These are phyloP conservation scores for Ochromonas danica DNA, from an alignment of 108 stramenopile species.

Conservation along the genomic window DNA sequence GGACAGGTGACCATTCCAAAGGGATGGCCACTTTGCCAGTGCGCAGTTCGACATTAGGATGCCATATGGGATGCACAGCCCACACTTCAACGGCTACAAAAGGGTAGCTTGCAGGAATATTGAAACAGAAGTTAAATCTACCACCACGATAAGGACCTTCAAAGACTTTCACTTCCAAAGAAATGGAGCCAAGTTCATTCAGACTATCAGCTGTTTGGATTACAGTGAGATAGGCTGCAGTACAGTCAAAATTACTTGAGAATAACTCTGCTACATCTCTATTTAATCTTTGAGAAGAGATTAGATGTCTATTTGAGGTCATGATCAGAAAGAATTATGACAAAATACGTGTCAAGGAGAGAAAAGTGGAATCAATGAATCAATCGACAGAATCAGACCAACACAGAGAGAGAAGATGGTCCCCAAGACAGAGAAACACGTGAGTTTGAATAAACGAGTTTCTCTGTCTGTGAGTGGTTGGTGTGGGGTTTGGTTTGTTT, in stretches of 20 bases:
- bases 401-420: too few species aligned
- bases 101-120: constrained; percentile 24
- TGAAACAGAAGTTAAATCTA: background rate
- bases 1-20: constrained; percentile 30
- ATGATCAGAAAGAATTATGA: too few species aligned
- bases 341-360: too few species aligned
- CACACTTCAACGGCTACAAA: background rate
- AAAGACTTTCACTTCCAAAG: constrained; percentile 18
- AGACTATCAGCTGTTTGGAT: background rate
- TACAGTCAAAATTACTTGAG: background rate
- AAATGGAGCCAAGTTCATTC: background rate
- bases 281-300: background rate
- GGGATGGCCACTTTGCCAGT: constrained; percentile 9
- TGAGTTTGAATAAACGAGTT: too few species aligned
- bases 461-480: too few species aligned
- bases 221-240: background rate
- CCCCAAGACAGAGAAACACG: too few species aligned
- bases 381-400: too few species aligned
- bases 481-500: too few species aligned
- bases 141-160: constrained; percentile 34
- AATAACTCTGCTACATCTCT: constrained; percentile 5
- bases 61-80: constrained; percentile 29
- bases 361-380: too few species aligned
- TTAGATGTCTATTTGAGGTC: background rate
- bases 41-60: constrained; percentile 24